Conservation (phyloP, 2,329 filamentous ascomycete genomes). For the Fusarium napiforme region DNA sequence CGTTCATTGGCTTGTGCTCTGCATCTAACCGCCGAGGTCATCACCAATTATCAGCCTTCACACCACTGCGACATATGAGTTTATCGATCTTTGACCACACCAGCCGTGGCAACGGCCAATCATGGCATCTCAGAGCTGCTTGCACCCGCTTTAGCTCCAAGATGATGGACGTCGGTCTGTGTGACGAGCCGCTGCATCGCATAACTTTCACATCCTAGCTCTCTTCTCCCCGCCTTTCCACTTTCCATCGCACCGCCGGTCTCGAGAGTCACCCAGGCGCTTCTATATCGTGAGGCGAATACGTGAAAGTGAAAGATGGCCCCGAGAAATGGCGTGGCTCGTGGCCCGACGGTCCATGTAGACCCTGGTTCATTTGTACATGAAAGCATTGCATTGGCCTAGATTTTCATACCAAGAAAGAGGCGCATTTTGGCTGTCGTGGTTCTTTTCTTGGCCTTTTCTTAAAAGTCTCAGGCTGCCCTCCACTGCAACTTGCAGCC, state of each 20-base stretch:
- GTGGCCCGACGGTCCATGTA: slow-evolving; percentile 34
- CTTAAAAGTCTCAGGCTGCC: slow-evolving; percentile 36
- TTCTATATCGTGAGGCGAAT: slow-evolving; percentile 24
- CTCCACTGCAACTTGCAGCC: slow-evolving; percentile 29
- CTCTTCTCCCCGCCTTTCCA: slow-evolving; percentile 28
- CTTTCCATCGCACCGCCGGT: slow-evolving; percentile 30
- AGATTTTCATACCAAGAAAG: slow-evolving; percentile 12
- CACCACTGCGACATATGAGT: slow-evolving; percentile 20
- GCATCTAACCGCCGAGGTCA: slow-evolving; percentile 54
- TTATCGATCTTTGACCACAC: slow-evolving; percentile 32
- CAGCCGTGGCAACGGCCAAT: slow-evolving; percentile 16
- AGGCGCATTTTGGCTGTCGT: slow-evolving; percentile 30
- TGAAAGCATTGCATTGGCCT: slow-evolving; percentile 35
- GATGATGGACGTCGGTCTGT: slow-evolving; percentile 23
- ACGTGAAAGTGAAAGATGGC: slow-evolving; percentile 16
- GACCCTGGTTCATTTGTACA: slow-evolving; percentile 19
- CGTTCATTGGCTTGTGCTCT: slow-evolving; percentile 48
- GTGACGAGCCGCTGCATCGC: slow-evolving; percentile 38
- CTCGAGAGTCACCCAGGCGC: slow-evolving; percentile 20
- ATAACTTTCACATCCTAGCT: slow-evolving; percentile 29
- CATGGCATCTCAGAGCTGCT: slow-evolving; percentile 7
- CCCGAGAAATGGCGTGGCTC: slow-evolving; percentile 34
- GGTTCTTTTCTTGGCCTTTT: slow-evolving; percentile 34
- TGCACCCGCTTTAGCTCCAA: slow-evolving; percentile 27
- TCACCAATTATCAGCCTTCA: slow-evolving; percentile 46